phyloP scores from a whole-genome alignment of 306 rosid genomes.

The Trifolium pratense region DNA sequence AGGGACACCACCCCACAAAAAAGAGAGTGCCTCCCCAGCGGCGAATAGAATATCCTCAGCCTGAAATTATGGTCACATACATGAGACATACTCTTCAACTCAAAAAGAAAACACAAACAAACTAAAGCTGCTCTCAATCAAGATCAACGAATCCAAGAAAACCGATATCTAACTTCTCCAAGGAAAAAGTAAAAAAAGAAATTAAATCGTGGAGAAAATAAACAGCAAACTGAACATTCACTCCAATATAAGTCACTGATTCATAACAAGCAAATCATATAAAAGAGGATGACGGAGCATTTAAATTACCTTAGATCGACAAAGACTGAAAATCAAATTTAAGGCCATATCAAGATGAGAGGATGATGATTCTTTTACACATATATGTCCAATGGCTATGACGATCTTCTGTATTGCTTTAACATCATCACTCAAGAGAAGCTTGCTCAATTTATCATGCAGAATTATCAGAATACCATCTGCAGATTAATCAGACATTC shows the following conservation, averaged over 20 bases:
- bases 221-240: slow-evolving; percentile 25
- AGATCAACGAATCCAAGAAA: slow-evolving; percentile 20
- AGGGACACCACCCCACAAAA: slow-evolving; percentile 96
- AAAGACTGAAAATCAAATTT: slow-evolving; percentile 69
- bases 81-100: slow-evolving; percentile 18
- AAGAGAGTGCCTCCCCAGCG: slow-evolving; percentile 95
- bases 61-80: slow-evolving; percentile 54
- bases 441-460: slow-evolving; percentile 76
- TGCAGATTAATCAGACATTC: slow-evolving; percentile 58
- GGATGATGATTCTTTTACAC: slow-evolving; percentile 78
- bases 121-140: background rate
- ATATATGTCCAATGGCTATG: slow-evolving; percentile 84
- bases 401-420: slow-evolving; percentile 83
- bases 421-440: slow-evolving; percentile 69
- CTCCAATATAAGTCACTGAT: slow-evolving; percentile 9
- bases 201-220: background rate
- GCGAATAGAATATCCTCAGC: slow-evolving; percentile 95
- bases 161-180: slow-evolving; percentile 24
- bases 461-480: slow-evolving; percentile 70
- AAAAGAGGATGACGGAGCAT: slow-evolving; percentile 10
- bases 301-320: slow-evolving; percentile 78
- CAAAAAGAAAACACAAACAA: background rate
- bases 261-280: slow-evolving; percentile 12
- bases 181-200: background rate
- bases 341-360: slow-evolving; percentile 73